Conservation (phyloP, 768 basidiomycete genomes). For the Tylopilus cervinicoccineus region DNA sequence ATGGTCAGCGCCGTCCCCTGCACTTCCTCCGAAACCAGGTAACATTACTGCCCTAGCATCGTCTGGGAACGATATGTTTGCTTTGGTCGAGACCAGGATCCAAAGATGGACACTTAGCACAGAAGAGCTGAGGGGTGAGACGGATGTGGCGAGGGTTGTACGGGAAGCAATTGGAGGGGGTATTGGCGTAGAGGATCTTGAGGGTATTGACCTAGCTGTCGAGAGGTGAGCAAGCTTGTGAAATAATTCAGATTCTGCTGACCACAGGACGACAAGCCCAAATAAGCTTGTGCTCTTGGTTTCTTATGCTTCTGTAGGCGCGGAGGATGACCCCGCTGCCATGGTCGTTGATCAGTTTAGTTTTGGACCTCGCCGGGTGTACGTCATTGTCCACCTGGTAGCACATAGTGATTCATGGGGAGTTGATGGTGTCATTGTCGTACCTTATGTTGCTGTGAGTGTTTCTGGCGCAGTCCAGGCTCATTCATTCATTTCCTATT, state of each 20-base stretch:
- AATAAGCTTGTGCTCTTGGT: conserved; percentile 58
- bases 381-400: conserved; percentile 53
- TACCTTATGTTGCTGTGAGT: conserved; percentile 77
- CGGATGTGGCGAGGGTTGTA: conserved; percentile 50
- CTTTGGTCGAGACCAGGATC: conserved; percentile 59
- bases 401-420: conserved; percentile 25
- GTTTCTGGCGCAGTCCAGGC: background rate
- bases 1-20: conserved; percentile 39
- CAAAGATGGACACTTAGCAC: conserved; percentile 58
- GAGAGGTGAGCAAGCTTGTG: conserved; percentile 43
- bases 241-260: background rate
- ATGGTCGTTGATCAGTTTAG: conserved; percentile 37
- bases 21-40: conserved; percentile 44
- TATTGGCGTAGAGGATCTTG: conserved; percentile 58
- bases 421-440: conserved; percentile 41
- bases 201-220: conserved; percentile 66
- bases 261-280: conserved; percentile 33
- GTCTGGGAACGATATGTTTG: conserved; percentile 59
- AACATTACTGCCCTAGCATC: conserved; percentile 64
- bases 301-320: conserved; percentile 54
- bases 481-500: background rate
- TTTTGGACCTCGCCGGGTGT: conserved; percentile 53
- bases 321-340: conserved; percentile 39
- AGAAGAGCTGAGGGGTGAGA: conserved; percentile 57
- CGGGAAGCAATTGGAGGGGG: conserved; percentile 44